Evolutionary conservation across 805 yeast genomes (phyloP).

Genomic region (Candida multigemmis): DNA sequence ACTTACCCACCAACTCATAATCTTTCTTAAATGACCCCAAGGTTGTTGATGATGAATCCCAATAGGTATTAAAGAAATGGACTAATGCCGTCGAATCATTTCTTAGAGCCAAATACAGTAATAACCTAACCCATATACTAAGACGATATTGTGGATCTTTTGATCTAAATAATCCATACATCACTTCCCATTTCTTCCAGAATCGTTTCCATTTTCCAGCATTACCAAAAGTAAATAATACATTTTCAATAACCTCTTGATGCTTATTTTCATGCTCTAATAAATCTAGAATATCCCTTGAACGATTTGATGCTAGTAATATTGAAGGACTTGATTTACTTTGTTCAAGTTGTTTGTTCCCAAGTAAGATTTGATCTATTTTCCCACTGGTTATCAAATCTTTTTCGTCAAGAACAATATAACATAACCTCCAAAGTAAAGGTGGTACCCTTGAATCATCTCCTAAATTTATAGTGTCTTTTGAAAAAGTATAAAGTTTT

Average conservation of each 20-base stretch:
- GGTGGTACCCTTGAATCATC: slow-evolving; percentile 19
- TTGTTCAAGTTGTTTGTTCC: too few relatives aligned
- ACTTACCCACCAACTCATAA: slow-evolving; percentile 6
- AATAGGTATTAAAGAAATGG: slow-evolving; percentile 19
- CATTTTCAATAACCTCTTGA: slow-evolving; percentile 19
- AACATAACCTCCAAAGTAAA: slow-evolving; percentile 24
- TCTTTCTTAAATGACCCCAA: slow-evolving; percentile 17
- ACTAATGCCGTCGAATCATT: slow-evolving; percentile 14
- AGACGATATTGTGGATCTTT: slow-evolving; percentile 2
- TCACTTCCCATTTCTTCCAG: slow-evolving; percentile 29
- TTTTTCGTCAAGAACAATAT: slow-evolving; percentile 5
- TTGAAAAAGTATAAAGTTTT: slow-evolving; percentile 15
- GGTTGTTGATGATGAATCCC: slow-evolving; percentile 13
- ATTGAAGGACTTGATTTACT: too few relatives aligned
- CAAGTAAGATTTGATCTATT: neutral
- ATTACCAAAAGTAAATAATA: slow-evolving; percentile 28
- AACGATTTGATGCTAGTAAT: slow-evolving; percentile 18
- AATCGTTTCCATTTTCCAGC: slow-evolving; percentile 27
- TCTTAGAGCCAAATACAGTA: slow-evolving; percentile 21
- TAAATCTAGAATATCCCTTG: slow-evolving; percentile 20
- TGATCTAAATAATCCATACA: slow-evolving; percentile 6
- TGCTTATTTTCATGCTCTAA: slow-evolving; percentile 2
- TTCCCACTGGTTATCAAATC: slow-evolving; percentile 1
- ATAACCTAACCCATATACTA: slow-evolving; percentile 22
- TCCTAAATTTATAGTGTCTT: slow-evolving; percentile 13